Evolutionary conservation across 140 eudicot genomes (phyloP).

Genomic region (Cichorium intybus): DNA sequence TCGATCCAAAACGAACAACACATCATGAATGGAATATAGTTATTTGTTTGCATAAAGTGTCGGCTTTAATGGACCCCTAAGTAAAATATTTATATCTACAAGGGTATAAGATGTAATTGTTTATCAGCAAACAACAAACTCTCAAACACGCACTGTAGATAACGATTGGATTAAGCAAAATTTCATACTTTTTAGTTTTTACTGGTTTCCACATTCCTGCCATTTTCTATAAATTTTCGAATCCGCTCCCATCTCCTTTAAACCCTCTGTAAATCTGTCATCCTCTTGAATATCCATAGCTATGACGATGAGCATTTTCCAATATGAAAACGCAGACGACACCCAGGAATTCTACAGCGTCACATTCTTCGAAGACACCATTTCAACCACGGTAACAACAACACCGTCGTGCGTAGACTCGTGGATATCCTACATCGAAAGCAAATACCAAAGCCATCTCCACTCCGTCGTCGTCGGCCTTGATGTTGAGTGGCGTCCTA

Average conservation of each 20-base stretch:
- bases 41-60: no score
- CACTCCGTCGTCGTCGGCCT: constrained; percentile 43
- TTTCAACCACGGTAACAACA: constrained; percentile 48
- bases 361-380: constrained; percentile 23
- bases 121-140: neutral
- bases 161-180: neutral
- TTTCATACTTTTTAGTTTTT: no score
- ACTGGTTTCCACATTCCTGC: neutral
- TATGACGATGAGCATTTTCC: neutral
- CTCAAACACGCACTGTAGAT: neutral
- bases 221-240: neutral
- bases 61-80: neutral
- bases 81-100: no score
- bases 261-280: no score
- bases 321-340: neutral
- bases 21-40: no score
- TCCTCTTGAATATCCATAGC: no score
- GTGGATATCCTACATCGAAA: constrained; percentile 41
- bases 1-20: no score
- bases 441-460: constrained; percentile 16
- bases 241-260: neutral
- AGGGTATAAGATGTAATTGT: neutral
- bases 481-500: constrained; percentile 67
- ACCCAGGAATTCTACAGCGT: constrained; percentile 29
- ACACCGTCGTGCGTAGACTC: constrained; percentile 31